Base-by-base conservation (phyloP, 371 early-diverging fungal species). In the Mortierella sp. region DNA sequence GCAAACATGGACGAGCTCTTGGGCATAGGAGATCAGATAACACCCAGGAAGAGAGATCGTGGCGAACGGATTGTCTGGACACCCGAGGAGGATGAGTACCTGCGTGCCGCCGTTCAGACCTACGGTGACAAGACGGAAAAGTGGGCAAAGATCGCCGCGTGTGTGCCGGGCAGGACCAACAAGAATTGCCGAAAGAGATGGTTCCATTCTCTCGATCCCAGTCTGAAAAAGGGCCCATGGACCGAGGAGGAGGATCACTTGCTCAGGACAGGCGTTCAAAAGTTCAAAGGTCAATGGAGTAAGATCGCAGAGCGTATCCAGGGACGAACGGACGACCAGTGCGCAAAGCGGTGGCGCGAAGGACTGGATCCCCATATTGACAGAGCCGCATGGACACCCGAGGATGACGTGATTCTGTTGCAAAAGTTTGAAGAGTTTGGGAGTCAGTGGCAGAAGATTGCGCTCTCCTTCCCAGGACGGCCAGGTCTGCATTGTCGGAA, bases 271-370 rank as follows among this genome's bases (percentile, higher is more conserved):
- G 94, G 94, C 9, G 95, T 95, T 11, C 88, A 89, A 72, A 91
- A 90, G 69, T 92, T 90, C 78, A 93, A 92, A 31, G 90, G 92
- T 40, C 94, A 95, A 88, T 96, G 96, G 96, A 93, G 95, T 76
- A 92, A 93, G 72, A 93, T 96, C 72, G 96, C 96, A 5, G 94
- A 95, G 77, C 90, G 92, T 79, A 90, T 96, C 34, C 91, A 90
- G 16, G 96, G 96, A 11, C 89, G 96, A n/a, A 96, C 95, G 8
- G 95, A 95, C 80, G 95, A 95, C 82, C 96, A 95, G 75, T 95
- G 95, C 72, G 94, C 95, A 24, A 95, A 95, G 87, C 90, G 96
- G 28, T 96, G 96, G 96, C 88, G 95, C 21, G 95, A 96, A 87
- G 92, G 92, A 64, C 85, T 96, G 54, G 96, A 96, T 88, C 95